phyloP scores from a whole-genome alignment of 148 eudicot species.

The Nepenthes mirabilis region DNA sequence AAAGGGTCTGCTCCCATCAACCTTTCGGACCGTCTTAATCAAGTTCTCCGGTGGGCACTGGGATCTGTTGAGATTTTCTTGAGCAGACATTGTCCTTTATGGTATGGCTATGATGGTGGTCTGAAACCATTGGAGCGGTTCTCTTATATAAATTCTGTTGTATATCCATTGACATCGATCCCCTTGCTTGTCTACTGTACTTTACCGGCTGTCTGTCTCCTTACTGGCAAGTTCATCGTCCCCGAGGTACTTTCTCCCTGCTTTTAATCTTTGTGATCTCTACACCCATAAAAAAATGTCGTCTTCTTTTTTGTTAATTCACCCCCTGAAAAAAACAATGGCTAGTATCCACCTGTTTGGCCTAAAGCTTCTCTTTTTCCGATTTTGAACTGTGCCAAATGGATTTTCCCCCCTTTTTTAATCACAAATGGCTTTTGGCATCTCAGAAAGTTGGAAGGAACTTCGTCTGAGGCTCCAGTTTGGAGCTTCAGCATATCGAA shows the following conservation, averaged over 20 bases:
- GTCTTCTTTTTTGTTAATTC: no score
- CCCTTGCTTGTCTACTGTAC: conserved; percentile 83
- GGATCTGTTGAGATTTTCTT: conserved; percentile 87
- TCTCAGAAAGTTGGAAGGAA: no score
- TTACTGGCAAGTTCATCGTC: conserved; percentile 87
- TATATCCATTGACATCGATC: conserved; percentile 81
- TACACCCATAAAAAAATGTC: neutral
- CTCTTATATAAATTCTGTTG: conserved; percentile 78
- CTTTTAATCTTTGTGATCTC: neutral
- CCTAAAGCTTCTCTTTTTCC: no score
- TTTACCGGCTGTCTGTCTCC: conserved; percentile 80
- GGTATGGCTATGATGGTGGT: conserved; percentile 87
- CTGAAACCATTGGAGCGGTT: conserved; percentile 81
- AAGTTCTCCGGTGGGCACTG: conserved; percentile 89
- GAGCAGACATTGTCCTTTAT: conserved; percentile 84
- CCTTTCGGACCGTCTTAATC: conserved; percentile 91
- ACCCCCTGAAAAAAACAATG: no score
- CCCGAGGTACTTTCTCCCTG: conserved; percentile 51
- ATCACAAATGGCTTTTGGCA: neutral
- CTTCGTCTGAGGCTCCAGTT: no score
- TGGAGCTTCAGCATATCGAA: no score
- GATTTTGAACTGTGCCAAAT: no score
- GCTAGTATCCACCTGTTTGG: no score
- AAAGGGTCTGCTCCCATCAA: conserved; percentile 96
- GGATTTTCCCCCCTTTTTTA: neutral